These are phyloP conservation scores for Yarrowia sp. DNA, from an alignment of 805 yeast genomes.

Conservation along the genomic window DNA sequence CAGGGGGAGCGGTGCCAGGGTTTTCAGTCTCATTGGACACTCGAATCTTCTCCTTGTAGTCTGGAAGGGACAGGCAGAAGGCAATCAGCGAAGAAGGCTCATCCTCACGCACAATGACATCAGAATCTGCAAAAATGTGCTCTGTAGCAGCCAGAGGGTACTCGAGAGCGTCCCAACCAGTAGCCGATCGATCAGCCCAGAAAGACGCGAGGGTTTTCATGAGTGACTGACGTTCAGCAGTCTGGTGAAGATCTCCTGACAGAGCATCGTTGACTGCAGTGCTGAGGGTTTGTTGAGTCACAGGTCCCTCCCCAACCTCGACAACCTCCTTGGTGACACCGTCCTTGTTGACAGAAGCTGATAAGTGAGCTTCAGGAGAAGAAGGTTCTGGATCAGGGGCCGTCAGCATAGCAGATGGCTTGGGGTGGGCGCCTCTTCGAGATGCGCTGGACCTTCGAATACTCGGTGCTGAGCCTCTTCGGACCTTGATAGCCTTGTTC, in stretches of 20 bases:
- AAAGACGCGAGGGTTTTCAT: slow-evolving; percentile 82
- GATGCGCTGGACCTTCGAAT: neutral
- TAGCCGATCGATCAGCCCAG: slow-evolving; percentile 97
- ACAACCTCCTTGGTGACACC: slow-evolving; percentile 18
- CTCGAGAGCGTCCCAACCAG: slow-evolving; percentile 87
- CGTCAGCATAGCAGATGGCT: neutral
- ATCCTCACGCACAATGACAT: slow-evolving; percentile 90
- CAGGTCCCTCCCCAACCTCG: neutral
- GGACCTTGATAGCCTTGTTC: neutral
- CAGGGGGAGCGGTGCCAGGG: neutral
- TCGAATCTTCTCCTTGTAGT: slow-evolving; percentile 65
- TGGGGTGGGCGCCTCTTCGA: neutral
- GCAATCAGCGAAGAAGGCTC: slow-evolving; percentile 95
- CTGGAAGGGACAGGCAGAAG: slow-evolving; percentile 81
- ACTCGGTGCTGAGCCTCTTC: neutral
- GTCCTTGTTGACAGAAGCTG: neutral
- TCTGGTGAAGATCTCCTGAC: slow-evolving; percentile 8
- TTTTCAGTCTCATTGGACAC: slow-evolving; percentile 36
- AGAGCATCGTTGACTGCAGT: slow-evolving; percentile 16
- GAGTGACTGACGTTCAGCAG: slow-evolving; percentile 67
- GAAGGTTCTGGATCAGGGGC: slow-evolving; percentile 22
- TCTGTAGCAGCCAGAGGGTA: slow-evolving; percentile 79
- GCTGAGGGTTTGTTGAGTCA: slow-evolving; percentile 2
- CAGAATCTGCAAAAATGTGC: slow-evolving; percentile 90
- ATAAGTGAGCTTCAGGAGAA: slow-evolving; percentile 16